Evolutionary conservation across 257 asterid species (phyloP), one percentile per base, ranked within the genome.

Genomic region (Ophiorrhiza pumila): DNA sequence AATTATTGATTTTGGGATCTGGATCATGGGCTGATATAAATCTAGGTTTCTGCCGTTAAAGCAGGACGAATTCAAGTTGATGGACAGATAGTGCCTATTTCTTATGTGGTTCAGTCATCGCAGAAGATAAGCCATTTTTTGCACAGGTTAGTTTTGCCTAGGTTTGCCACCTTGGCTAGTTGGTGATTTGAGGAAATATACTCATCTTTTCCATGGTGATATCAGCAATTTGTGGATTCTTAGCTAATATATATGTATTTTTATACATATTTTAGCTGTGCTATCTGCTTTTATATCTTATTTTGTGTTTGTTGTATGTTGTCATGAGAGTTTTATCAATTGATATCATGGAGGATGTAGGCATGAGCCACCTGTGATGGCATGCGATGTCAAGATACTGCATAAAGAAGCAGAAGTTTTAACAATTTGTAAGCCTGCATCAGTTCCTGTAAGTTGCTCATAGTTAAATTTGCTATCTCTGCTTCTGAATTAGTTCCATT

Each of bases 321-420:
- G 32, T 56, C 58, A 49, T 63, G 71, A 72, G 79, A 77, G 68
- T 79, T 77, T 78, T 71, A 81, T 83, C 74, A 67, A 71, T 74
- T 90, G 83, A 87, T 85, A 61, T 56, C 41, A 74, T 80, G 81
- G 87, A 83, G 84, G 81, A 70, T 95, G 92, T 87, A 95, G 99
- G 96, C 99, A 95, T 73, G 99, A 92, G 86, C 99, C 99, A 61
- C 99, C 98, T 15, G 98, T 95, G 74, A 84, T 81, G 97, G 96
- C 96, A 20, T 65, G 65, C 87, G 88, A 89, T 78, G 85, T 95
- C 56, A 75, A 85, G 87, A 80, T 95, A 86, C 94, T 95, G 73
- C 87, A 84, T 71, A 78, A 81, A 53, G 98, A 90, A 31, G 85
- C 90, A 46, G 96, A 95, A 66, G 96, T 90, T 67, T 47, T 95